Percentiles rank a stretch among this genome's conserved stretches.
Conservation (phyloP, 345 rosid genomes). For the Lepidium africanum region DNA sequence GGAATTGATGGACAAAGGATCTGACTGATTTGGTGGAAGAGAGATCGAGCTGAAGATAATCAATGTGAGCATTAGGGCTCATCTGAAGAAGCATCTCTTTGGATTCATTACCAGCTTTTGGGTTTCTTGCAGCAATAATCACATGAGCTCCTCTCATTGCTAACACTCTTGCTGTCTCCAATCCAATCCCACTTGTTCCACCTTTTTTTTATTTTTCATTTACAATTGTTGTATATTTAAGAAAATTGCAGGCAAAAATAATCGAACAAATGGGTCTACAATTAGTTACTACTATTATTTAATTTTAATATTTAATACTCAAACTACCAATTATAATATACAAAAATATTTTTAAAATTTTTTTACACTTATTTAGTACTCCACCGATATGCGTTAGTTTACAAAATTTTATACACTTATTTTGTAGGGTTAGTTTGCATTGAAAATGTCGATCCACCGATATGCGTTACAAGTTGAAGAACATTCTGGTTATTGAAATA, state of each 20-base stretch:
- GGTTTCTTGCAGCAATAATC: constrained; percentile 70
- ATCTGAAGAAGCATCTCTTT: constrained; percentile 39
- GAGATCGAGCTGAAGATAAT: constrained; percentile 50
- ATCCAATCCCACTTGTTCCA: constrained; percentile 89
- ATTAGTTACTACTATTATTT: too few species aligned
- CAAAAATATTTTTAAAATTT: too few species aligned
- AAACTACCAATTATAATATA: too few species aligned
- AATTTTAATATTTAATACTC: too few species aligned
- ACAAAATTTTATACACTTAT: too few species aligned
- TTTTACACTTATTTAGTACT: too few species aligned
- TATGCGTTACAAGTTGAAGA: neutral
- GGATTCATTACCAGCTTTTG: constrained; percentile 65
- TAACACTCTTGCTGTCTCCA: constrained; percentile 82
- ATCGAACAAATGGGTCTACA: neutral
- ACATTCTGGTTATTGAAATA: neutral
- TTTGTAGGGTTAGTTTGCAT: too few species aligned
- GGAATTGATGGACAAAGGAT: constrained; percentile 42
- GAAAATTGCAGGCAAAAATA: neutral
- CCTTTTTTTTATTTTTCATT: constrained; percentile 37
- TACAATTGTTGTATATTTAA: neutral
- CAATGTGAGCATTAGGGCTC: constrained; percentile 37
- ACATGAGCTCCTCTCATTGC: constrained; percentile 63
- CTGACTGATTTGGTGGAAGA: constrained; percentile 50
- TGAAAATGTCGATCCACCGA: too few species aligned
- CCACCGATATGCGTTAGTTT: too few species aligned